Percentiles rank a stretch among this genome's conserved stretches.
Evolutionary conservation across 108 stramenopile genomes (phyloP).

Genomic region (Ochromonas danica): DNA sequence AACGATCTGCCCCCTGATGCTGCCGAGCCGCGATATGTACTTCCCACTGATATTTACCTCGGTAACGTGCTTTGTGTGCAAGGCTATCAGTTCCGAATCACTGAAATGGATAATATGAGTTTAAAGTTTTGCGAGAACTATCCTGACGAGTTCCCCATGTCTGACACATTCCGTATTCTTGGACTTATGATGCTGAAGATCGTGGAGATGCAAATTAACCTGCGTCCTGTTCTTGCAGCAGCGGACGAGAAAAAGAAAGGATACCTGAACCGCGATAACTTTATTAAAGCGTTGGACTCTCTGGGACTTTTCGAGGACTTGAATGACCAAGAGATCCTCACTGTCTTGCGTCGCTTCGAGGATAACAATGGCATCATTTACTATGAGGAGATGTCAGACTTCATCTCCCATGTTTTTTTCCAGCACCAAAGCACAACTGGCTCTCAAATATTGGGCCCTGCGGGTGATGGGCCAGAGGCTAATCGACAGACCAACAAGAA

Average conservation of each 20-base stretch:
- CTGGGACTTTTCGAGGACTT: not conserved
- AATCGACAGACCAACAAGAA: not conserved
- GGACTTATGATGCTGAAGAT: not conserved
- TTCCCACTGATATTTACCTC: constrained; percentile 11
- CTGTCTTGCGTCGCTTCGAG: constrained; percentile 26
- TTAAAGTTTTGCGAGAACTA: constrained; percentile 11
- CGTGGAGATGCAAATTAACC: not conserved
- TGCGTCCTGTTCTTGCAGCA: not conserved
- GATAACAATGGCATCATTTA: not conserved
- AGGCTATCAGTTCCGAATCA: constrained; percentile 1
- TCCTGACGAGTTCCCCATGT: constrained; percentile 26
- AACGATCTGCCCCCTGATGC: constrained; percentile 3
- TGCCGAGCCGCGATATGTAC: not conserved
- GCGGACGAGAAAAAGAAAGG: not conserved
- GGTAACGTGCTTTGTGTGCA: constrained; percentile 24
- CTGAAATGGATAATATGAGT: constrained; percentile 25
- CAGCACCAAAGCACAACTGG: not conserved
- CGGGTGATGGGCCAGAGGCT: too few relatives aligned
- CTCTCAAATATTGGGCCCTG: too few relatives aligned
- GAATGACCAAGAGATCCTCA: constrained; percentile 26
- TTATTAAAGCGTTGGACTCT: not conserved
- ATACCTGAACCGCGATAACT: not conserved
- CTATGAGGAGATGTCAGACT: constrained; percentile 22
- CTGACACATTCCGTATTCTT: constrained; percentile 21
- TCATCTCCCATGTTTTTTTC: constrained; percentile 14